Evolutionary conservation across 2,329 filamentous ascomycete species (phyloP).

Genomic region (Aspergillus sp.): DNA sequence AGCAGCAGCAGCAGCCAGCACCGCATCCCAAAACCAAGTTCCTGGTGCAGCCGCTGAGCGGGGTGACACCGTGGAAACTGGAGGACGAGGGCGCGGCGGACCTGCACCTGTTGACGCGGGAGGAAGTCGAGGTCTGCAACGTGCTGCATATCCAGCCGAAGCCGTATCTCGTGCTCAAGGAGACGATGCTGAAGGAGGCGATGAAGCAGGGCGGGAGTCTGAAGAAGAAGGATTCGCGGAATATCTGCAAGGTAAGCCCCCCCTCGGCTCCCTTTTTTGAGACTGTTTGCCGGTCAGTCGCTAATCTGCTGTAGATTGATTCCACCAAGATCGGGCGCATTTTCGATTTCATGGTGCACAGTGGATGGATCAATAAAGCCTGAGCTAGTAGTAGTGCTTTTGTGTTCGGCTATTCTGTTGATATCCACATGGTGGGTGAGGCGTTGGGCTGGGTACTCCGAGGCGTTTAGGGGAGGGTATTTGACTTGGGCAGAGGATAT

Average conservation of each 20-base stretch:
- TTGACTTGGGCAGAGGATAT: no score
- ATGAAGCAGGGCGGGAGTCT: constrained; percentile 77
- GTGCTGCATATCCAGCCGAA: constrained; percentile 80
- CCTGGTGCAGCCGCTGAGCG: constrained; percentile 40
- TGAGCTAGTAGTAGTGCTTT: constrained; percentile 28
- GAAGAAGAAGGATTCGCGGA: constrained; percentile 88
- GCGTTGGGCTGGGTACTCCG: neutral
- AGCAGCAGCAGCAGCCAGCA: neutral
- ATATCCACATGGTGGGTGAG: constrained; percentile 8
- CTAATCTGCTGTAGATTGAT: constrained; percentile 68
- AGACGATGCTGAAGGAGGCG: constrained; percentile 81
- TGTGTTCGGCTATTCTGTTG: constrained; percentile 4
- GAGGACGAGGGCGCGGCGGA: constrained; percentile 67
- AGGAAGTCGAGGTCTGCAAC: constrained; percentile 80
- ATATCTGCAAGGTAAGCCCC: constrained; percentile 59
- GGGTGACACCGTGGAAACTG: constrained; percentile 48
- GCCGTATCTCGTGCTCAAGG: constrained; percentile 89
- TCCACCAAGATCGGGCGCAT: constrained; percentile 74
- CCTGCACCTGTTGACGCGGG: constrained; percentile 71
- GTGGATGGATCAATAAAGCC: constrained; percentile 83
- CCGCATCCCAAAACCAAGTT: constrained; percentile 40
- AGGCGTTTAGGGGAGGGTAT: constrained; percentile 2
- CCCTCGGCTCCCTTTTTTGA: no score
- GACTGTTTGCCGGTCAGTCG: no score
- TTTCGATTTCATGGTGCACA: constrained; percentile 90